Base-by-base conservation (phyloP, 192 early-diverging fungal species). In the Allomyces arbusculus region DNA sequence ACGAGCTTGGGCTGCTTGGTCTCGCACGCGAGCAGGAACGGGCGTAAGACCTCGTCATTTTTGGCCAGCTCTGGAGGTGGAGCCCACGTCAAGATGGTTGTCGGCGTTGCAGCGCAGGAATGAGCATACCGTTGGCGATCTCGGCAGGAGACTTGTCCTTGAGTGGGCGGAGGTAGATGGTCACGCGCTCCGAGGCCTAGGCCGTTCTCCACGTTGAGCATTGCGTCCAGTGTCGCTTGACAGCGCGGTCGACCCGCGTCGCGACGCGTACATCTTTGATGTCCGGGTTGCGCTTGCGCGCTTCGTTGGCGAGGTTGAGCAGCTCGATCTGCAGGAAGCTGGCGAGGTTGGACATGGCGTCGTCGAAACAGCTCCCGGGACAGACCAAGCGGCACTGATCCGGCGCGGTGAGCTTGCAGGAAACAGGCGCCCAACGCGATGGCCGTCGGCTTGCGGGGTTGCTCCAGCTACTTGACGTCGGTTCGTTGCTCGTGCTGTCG, bases 11-110 rank as follows among this genome's bases (percentile, higher is more conserved):
- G 78, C 69, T 91, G 86, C 71, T 84, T 88, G 11, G 89, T 88
- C 64, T 90, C 87, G 75, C 89, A 92, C 7, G 89, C 87, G 1
- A 95, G 79, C 1, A 88, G 71, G 77, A 97, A 92, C 10, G 94
- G 94, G 61, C 83, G 76, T 7, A 97, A 68, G 0, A 85, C 82
- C 64, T 94, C 91, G 65, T 84, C 85, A 10, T 83, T 84, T 69
- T 85, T 86, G n/a, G 82, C 77, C 20, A 88, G 75, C 63, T 86
- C 86, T 87, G 75, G 12, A 62, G 23, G 23, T 24, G 33, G 16
- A 22, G n/a, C 23, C 20, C 16, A 70, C 22, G 14, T 43, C 22
- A 24, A n/a, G 16, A 23, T 72, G 28, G 23, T 11, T 6, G 23
- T 7, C 20, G 20, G 10, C 22, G 16, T 23, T n/a, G 20, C 69